Conservation (phyloP, 768 basidiomycete genomes). For the Tulasnella sp. region DNA sequence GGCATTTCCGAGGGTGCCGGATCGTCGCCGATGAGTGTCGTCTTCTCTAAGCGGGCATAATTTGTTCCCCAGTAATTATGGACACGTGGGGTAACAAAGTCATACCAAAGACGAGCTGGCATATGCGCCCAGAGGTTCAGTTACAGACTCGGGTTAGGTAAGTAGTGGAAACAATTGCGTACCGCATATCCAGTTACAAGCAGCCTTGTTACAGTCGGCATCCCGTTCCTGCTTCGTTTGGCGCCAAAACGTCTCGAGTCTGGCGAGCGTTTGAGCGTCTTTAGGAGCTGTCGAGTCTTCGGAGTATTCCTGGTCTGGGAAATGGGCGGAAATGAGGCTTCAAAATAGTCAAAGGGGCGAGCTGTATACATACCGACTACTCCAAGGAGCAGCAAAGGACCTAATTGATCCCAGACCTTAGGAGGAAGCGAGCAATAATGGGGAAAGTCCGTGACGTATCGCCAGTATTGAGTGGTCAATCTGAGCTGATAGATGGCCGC, state of each 20-base stretch:
- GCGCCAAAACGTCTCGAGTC: neutral
- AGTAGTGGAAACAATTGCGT: neutral
- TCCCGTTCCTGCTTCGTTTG: neutral
- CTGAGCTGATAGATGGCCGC: neutral
- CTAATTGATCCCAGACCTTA: neutral
- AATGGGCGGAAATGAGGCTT: no score
- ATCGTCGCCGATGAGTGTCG: neutral
- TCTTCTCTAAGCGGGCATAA: neutral
- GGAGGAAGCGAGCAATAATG: neutral
- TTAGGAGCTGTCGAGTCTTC: conserved; percentile 7
- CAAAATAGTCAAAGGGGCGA: no score
- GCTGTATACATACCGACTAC: neutral
- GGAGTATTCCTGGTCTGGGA: neutral
- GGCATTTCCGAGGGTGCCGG: neutral
- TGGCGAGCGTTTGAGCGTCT: neutral
- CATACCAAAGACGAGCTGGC: conserved; percentile 1
- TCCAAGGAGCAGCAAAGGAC: neutral
- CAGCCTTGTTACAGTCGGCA: neutral
- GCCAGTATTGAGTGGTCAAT: neutral
- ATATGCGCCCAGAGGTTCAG: no score
- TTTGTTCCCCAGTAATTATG: neutral
- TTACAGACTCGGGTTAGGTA: no score
- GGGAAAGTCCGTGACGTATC: neutral
- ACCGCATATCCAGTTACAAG: conserved; percentile 1
- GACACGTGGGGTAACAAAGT: neutral